Conservation (phyloP, 2,329 filamentous ascomycete species). For the Diplodia corticola region DNA sequence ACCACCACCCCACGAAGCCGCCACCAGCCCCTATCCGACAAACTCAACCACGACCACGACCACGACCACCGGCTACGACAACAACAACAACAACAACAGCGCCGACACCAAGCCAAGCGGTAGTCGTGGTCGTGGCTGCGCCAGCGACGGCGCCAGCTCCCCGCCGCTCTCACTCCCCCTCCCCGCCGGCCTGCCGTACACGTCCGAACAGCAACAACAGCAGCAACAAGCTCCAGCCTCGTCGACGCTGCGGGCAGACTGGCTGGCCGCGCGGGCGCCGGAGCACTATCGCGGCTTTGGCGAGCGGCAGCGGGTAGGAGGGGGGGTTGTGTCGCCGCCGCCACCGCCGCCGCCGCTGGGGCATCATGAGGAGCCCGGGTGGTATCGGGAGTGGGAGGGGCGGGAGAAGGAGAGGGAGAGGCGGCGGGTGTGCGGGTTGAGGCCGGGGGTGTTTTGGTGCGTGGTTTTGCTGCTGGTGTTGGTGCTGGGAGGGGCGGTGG, state of each 20-base stretch:
- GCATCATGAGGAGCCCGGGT: background rate
- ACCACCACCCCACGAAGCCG: background rate
- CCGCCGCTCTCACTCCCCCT: background rate
- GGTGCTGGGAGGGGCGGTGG: conserved; percentile 2
- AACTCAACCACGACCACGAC: background rate
- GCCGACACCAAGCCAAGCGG: background rate
- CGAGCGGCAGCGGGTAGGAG: too few species aligned
- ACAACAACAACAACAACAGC: background rate
- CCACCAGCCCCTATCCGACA: background rate
- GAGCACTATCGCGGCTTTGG: conserved; percentile 10
- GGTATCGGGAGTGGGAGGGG: background rate
- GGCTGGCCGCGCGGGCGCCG: conserved; percentile 5
- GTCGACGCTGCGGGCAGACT: background rate
- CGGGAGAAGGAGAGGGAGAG: background rate
- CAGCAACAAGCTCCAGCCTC: background rate
- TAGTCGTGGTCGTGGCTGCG: background rate
- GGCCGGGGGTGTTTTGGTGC: background rate
- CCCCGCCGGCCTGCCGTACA: background rate
- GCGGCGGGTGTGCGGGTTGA: conserved; percentile 2
- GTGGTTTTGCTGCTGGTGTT: background rate
- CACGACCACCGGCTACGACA: background rate
- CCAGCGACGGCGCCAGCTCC: background rate
- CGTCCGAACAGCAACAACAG: background rate
- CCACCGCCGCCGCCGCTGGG: background rate
- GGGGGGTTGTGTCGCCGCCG: too few species aligned